These are phyloP conservation scores for Thalassiosira exigua DNA, from an alignment of 352 stramenopile genomes.

Conservation along the genomic window DNA sequence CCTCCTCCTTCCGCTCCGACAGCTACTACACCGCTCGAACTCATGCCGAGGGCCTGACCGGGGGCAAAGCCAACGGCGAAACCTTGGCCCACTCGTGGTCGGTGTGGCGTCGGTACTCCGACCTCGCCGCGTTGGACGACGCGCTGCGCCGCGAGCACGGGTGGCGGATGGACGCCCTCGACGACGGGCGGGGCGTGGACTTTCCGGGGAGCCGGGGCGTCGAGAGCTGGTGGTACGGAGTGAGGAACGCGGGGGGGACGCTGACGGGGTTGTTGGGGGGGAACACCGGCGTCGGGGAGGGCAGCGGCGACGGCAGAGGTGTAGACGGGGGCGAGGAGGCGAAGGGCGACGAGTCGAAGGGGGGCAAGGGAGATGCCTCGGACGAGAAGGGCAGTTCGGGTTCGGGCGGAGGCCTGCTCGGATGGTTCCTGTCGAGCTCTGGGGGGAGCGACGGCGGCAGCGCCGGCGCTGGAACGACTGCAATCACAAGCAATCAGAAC, in stretches of 20 bases:
- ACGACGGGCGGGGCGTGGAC: conserved; percentile 29
- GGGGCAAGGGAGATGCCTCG: background rate
- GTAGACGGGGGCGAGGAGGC: background rate
- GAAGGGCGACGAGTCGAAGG: conserved; percentile 1
- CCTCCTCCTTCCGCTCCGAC: conserved; percentile 12
- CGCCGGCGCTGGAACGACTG: too few relatives aligned
- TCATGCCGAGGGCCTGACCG: too few relatives aligned
- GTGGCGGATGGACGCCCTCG: conserved; percentile 52
- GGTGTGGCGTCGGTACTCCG: conserved; percentile 52
- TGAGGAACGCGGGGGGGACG: background rate
- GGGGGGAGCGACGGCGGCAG: background rate
- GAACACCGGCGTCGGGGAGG: background rate
- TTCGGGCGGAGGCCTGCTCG: background rate
- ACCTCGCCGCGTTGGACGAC: conserved; percentile 32
- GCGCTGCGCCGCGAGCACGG: conserved; percentile 27
- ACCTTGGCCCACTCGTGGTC: conserved; percentile 24
- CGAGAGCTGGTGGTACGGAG: conserved; percentile 38
- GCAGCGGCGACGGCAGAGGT: too few relatives aligned
- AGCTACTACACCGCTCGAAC: background rate
- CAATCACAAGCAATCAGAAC: conserved; percentile 7
- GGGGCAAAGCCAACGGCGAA: background rate
- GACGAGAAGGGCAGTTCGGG: background rate
- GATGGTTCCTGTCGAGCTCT: background rate
- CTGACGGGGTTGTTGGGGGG: background rate
- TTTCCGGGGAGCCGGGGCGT: conserved; percentile 38